A percentile compares a stretch with the other conserved stretches of the same genome.
phyloP scores from a whole-genome alignment of 345 rosid species.

The Lepidium aucheri region DNA sequence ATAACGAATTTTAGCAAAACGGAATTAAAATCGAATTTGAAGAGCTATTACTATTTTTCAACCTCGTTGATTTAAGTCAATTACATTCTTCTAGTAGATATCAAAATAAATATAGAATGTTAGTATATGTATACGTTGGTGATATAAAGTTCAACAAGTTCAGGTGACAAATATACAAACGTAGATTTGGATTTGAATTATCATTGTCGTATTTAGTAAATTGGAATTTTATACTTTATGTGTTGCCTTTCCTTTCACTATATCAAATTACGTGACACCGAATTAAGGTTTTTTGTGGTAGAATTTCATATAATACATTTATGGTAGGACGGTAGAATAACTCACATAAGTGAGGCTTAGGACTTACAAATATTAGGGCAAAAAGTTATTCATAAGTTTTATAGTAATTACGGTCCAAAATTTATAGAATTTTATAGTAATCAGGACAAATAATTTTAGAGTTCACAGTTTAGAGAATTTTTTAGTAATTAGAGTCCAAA shows the following conservation, averaged over 20 bases:
- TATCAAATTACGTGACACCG: neutral
- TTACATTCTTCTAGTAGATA: neutral
- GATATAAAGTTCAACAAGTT: neutral
- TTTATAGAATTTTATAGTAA: too few species aligned
- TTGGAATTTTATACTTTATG: neutral
- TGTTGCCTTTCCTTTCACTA: neutral
- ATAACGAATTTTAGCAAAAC: neutral
- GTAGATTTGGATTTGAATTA: neutral
- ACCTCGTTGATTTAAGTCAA: neutral
- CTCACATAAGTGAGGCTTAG: too few species aligned
- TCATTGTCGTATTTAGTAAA: neutral
- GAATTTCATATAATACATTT: neutral
- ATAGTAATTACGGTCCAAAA: too few species aligned
- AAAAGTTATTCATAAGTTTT: too few species aligned
- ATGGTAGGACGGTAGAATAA: too few species aligned
- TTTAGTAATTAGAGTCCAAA: too few species aligned
- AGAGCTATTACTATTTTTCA: neutral
- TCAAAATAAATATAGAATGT: neutral
- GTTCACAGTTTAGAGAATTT: too few species aligned
- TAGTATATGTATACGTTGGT: neutral
- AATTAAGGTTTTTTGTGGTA: neutral
- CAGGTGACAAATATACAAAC: neutral
- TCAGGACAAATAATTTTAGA: too few species aligned
- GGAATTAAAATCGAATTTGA: constrained; percentile 20
- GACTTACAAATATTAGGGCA: too few species aligned